These are phyloP conservation scores for Paspalum notatum DNA, from an alignment of 176 grass and related monocot species.

Conservation along the genomic window DNA sequence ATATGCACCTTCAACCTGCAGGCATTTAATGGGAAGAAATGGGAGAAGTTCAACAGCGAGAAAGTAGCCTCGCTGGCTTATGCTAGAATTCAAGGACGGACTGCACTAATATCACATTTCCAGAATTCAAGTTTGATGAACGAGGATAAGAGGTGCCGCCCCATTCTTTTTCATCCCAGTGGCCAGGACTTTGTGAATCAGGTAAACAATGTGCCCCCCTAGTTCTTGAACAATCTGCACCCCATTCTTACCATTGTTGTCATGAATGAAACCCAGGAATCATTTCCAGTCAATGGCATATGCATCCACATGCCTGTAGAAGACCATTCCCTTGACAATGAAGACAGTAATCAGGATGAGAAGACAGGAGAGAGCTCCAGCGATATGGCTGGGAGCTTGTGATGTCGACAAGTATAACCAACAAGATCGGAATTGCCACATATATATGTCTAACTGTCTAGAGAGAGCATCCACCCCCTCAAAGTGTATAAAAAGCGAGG, in stretches of 20 bases:
- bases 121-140: constrained; percentile 98
- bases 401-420: constrained; percentile 16
- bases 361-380: constrained; percentile 45
- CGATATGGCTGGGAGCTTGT: constrained; percentile 32
- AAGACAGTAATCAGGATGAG: constrained; percentile 40
- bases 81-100: constrained; percentile 83
- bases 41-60: constrained; percentile 99
- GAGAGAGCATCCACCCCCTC: constrained; percentile 40
- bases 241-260: not conserved
- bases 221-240: not conserved
- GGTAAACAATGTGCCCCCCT: constrained; percentile 44
- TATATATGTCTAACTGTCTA: constrained; percentile 44
- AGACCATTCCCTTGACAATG: constrained; percentile 49
- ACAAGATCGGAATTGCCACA: constrained; percentile 9
- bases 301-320: constrained; percentile 50
- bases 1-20: constrained; percentile 36
- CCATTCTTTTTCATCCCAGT: constrained; percentile 84
- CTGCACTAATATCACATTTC: constrained; percentile 85
- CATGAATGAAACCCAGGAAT: constrained; percentile 51
- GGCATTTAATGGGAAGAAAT: constrained; percentile 95
- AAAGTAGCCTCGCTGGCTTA: constrained; percentile 96
- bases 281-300: constrained; percentile 66
- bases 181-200: constrained; percentile 59
- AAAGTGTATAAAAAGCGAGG: constrained; percentile 61
- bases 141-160: constrained; percentile 93